Conservation (phyloP, 2,329 filamentous ascomycete species). For the Neofusicoccum cordaticola region DNA sequence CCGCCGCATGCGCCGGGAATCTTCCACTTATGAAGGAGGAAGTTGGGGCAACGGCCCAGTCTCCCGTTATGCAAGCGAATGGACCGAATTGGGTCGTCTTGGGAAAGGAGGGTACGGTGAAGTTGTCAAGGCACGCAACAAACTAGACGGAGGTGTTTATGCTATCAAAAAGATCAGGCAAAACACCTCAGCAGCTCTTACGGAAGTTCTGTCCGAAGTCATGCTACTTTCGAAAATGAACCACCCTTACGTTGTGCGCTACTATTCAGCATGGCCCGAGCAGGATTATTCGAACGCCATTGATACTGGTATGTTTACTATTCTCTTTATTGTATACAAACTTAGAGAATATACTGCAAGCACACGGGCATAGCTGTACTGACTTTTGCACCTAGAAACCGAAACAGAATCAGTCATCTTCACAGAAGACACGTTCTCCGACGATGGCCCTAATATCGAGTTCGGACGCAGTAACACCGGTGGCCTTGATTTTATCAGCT, state of each 20-base stretch:
- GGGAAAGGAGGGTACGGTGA: conserved; percentile 95
- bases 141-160: conserved; percentile 88
- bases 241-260: conserved; percentile 82
- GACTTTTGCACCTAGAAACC: conserved; percentile 20
- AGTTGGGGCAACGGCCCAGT: conserved; percentile 38
- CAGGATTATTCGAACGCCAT: conserved; percentile 45
- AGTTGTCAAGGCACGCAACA: conserved; percentile 92
- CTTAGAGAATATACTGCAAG: too few species aligned
- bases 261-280: conserved; percentile 95
- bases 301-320: conserved; percentile 10
- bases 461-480: conserved; percentile 70
- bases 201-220: conserved; percentile 80
- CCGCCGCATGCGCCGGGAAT: conserved; percentile 35
- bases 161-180: conserved; percentile 96
- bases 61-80: conserved; percentile 84
- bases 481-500: conserved; percentile 84
- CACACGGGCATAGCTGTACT: conserved; percentile 21
- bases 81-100: conserved; percentile 81
- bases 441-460: conserved; percentile 41
- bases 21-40: conserved; percentile 28
- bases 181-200: conserved; percentile 69
- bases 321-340: background rate
- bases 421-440: conserved; percentile 28
- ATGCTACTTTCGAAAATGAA: conserved; percentile 88
- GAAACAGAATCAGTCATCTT: conserved; percentile 32